phyloP scores from a whole-genome alignment of 2,329 filamentous ascomycete species.

The Alternaria sp. region DNA sequence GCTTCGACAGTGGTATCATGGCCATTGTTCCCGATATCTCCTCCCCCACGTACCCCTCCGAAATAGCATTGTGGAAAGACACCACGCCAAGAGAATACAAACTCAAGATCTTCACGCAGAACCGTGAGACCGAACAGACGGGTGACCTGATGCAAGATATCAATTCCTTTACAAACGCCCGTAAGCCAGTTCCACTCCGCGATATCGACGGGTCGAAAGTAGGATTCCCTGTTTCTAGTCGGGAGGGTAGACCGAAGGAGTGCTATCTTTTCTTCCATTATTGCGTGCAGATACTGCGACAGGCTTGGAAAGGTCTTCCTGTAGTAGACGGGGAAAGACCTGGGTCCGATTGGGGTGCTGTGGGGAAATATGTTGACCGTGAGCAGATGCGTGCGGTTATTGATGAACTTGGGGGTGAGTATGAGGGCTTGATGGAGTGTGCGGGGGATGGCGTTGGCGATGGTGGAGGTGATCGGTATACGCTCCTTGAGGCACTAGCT shows the following conservation, averaged over 20 bases:
- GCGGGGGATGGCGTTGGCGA: neutral
- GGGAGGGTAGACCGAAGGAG: neutral
- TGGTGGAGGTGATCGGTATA: neutral
- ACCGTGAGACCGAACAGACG: neutral
- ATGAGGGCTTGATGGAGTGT: neutral
- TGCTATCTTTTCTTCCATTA: neutral
- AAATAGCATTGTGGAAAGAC: neutral
- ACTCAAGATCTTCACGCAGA: neutral
- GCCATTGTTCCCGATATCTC: neutral
- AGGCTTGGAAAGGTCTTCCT: neutral
- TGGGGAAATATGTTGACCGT: neutral
- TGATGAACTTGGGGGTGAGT: neutral
- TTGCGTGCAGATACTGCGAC: neutral
- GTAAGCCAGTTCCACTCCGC: neutral
- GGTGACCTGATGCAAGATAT: neutral
- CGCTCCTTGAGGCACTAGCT: neutral
- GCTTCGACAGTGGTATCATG: neutral
- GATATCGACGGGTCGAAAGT: neutral
- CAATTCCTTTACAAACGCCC: neutral
- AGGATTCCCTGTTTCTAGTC: neutral
- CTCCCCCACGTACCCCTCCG: rapidly evolving
- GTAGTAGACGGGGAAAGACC: neutral
- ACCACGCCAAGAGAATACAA: neutral
- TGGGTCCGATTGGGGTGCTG: neutral
- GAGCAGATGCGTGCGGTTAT: neutral